phyloP scores from a whole-genome alignment of 2,329 filamentous ascomycete genomes.

The Fusarium xylarioides region DNA sequence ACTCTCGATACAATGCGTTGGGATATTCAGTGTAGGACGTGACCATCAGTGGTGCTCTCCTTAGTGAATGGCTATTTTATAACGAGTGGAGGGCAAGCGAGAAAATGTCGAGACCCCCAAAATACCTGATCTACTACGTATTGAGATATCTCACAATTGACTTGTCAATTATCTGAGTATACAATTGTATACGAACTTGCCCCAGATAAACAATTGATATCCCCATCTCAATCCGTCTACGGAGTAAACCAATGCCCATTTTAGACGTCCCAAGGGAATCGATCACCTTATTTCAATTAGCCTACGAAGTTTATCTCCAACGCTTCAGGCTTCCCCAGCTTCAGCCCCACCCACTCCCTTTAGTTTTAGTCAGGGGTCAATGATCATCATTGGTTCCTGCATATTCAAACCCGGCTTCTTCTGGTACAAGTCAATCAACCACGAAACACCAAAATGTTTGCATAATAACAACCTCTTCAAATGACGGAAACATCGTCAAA shows the following conservation, averaged over 20 bases:
- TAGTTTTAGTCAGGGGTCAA: constrained; percentile 20
- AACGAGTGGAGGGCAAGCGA: background rate
- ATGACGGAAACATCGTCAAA: constrained; percentile 7
- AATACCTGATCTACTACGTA: background rate
- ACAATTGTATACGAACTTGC: background rate
- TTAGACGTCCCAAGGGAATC: background rate
- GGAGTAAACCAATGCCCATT: background rate
- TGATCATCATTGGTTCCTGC: background rate
- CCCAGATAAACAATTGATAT: background rate
- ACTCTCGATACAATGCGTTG: background rate
- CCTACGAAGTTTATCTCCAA: background rate
- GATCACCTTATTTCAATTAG: background rate
- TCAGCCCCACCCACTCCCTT: background rate
- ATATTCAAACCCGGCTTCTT: background rate
- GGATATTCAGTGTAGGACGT: background rate
- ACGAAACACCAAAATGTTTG: constrained; percentile 8
- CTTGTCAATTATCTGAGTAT: background rate
- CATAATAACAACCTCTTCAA: background rate
- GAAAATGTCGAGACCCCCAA: background rate
- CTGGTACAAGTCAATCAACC: background rate
- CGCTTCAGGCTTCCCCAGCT: constrained; percentile 12
- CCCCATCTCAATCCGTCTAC: background rate
- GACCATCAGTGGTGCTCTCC: background rate
- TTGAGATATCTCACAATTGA: background rate
- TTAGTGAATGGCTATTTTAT: background rate